Percentiles rank a stretch among this genome's conserved stretches.
phyloP scores from a whole-genome alignment of 2,329 filamentous ascomycete species.

The Penicillium sp. region DNA sequence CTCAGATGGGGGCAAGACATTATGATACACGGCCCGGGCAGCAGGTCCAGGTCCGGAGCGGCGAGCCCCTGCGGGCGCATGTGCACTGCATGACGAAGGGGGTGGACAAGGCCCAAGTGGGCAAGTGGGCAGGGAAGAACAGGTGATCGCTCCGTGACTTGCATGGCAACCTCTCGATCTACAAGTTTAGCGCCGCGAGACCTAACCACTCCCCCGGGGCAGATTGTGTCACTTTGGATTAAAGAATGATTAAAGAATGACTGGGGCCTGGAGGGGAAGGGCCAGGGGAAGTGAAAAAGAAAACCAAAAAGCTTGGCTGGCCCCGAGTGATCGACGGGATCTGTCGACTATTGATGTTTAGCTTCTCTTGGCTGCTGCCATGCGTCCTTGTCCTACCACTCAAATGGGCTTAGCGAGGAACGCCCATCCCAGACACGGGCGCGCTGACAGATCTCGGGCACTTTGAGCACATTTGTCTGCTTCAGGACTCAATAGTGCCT shows the following conservation, averaged over 20 bases:
- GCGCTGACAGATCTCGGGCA: not conserved
- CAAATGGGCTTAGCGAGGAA: not conserved
- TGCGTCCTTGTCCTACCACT: constrained; percentile 7
- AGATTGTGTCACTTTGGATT: constrained; percentile 10
- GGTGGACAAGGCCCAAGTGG: not conserved
- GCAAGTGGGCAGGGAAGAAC: not conserved
- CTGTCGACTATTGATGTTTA: constrained; percentile 41
- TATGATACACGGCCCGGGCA: not conserved
- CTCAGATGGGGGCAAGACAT: too few species aligned
- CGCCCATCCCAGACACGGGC: not conserved
- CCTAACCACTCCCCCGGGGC: constrained; percentile 15
- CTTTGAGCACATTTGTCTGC: constrained; percentile 3
- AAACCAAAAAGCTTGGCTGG: constrained; percentile 29
- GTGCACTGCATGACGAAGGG: not conserved
- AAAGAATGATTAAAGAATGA: constrained; percentile 10
- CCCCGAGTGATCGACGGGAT: constrained; percentile 39
- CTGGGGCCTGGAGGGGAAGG: constrained; percentile 3
- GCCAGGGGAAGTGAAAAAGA: constrained; percentile 13
- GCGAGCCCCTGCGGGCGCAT: not conserved
- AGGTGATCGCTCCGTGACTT: constrained; percentile 18
- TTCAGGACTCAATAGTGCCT: constrained; percentile 22
- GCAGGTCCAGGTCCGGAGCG: not conserved
- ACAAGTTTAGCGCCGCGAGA: constrained; percentile 21
- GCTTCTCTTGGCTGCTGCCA: constrained; percentile 32
- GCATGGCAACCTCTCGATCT: constrained; percentile 21